phyloP scores from a whole-genome alignment of 1,284 basidiomycete genomes.

The Ustilago sp. region DNA sequence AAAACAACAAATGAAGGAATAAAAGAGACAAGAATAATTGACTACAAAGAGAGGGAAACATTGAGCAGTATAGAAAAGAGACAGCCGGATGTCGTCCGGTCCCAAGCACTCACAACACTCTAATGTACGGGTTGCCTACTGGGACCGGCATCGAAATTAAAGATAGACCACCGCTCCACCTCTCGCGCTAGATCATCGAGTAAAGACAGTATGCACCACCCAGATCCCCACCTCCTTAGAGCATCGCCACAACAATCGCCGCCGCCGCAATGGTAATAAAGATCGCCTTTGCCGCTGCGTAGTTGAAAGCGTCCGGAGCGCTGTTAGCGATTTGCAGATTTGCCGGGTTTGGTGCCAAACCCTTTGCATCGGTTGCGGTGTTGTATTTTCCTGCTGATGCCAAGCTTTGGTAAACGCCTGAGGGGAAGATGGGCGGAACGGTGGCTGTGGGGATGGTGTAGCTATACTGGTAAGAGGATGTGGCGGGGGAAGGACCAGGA shows the following conservation, averaged over 20 bases:
- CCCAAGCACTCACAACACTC: not conserved
- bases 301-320: conserved; percentile 11
- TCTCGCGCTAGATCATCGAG: conserved; percentile 1
- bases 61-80: conserved; percentile 9
- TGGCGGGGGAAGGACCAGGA: conserved; percentile 51
- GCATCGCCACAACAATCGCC: conserved; percentile 25
- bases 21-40: not conserved
- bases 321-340: conserved; percentile 37
- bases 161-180: not conserved
- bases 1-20: not conserved
- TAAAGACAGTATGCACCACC: conserved; percentile 10
- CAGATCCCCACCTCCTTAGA: not conserved
- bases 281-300: conserved; percentile 32
- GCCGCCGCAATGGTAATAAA: conserved; percentile 29
- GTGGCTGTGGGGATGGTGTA: conserved; percentile 51
- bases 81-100: not conserved
- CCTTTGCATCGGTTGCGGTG: conserved; percentile 26
- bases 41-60: not conserved
- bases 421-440: conserved; percentile 28
- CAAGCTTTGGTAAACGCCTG: conserved; percentile 32
- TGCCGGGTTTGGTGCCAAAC: conserved; percentile 32
- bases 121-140: not conserved
- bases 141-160: not conserved
- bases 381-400: conserved; percentile 19
- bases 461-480: conserved; percentile 35